phyloP scores from a whole-genome alignment of 2,329 filamentous ascomycete genomes.

The Pyrenochaeta sp. region DNA sequence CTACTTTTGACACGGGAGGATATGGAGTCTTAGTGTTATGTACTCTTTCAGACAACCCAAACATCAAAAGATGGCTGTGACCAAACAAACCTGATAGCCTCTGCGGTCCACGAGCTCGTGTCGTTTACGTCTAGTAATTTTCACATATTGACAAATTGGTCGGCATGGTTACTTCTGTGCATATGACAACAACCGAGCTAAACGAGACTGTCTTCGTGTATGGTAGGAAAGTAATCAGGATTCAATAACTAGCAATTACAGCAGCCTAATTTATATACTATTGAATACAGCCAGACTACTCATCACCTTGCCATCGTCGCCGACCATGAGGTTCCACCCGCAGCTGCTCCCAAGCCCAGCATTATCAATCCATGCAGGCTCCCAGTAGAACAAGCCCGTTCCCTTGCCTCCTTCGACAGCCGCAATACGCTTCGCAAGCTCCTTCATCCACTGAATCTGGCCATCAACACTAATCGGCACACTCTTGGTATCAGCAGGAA shows the following conservation, averaged over 20 bases:
- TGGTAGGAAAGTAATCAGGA: neutral
- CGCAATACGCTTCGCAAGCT: conserved; percentile 65
- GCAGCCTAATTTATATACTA: conserved; percentile 47
- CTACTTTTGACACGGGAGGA: conserved; percentile 38
- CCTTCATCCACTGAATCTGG: conserved; percentile 68
- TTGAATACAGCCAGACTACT: conserved; percentile 66
- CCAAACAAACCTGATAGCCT: conserved; percentile 20
- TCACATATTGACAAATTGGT: neutral
- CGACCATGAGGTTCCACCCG: conserved; percentile 69
- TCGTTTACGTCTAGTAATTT: neutral
- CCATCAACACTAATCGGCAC: conserved; percentile 72
- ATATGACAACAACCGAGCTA: neutral
- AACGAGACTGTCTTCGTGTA: neutral
- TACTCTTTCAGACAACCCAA: conserved; percentile 44
- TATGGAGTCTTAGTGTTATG: conserved; percentile 43
- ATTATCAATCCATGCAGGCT: conserved; percentile 75
- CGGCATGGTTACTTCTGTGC: neutral
- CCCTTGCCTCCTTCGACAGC: conserved; percentile 61
- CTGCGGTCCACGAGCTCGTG: neutral
- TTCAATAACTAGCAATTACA: neutral
- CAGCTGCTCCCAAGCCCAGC: conserved; percentile 71
- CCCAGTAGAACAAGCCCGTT: conserved; percentile 75
- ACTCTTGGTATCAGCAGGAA: conserved; percentile 66
- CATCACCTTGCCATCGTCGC: conserved; percentile 62
- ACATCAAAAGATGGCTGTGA: conserved; percentile 41